phyloP scores from a whole-genome alignment of 2,329 filamentous ascomycete species.

The Aspergillus glaucus region DNA sequence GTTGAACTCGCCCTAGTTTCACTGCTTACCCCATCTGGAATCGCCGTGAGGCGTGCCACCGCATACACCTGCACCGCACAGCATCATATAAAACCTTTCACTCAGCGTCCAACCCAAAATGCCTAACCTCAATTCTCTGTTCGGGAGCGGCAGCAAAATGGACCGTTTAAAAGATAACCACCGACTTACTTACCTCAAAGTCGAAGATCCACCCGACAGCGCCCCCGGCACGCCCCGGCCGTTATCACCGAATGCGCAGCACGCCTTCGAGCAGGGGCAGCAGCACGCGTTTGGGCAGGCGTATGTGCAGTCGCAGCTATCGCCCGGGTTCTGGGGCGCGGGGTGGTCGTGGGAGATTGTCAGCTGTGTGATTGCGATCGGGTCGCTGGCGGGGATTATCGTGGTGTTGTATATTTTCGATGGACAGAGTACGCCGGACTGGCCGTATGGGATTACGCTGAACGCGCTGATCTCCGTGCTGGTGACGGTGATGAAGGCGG shows the following conservation, averaged over 20 bases:
- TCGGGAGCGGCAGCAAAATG: neutral
- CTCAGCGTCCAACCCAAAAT: too few species aligned
- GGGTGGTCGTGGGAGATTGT: conserved; percentile 18
- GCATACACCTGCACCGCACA: too few species aligned
- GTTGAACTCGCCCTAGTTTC: neutral
- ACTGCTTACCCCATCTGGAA: neutral
- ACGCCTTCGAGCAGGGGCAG: too few species aligned
- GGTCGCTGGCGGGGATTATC: conserved; percentile 30
- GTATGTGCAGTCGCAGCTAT: neutral
- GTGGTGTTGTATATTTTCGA: conserved; percentile 23
- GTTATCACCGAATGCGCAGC: neutral
- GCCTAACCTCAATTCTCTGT: too few species aligned
- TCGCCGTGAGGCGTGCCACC: too few species aligned
- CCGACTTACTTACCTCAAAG: neutral
- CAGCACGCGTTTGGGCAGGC: neutral
- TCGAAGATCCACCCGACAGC: neutral
- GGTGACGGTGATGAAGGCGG: conserved; percentile 22
- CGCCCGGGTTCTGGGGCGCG: conserved; percentile 8
- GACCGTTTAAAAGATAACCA: neutral
- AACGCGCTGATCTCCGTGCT: conserved; percentile 28
- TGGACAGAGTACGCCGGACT: conserved; percentile 21
- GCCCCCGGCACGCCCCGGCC: neutral
- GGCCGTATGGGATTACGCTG: conserved; percentile 26
- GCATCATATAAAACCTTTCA: neutral
- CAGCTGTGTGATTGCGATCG: conserved; percentile 21